Base-by-base conservation (phyloP, 192 early-diverging fungal species). In the Obelidium mucronatum region DNA sequence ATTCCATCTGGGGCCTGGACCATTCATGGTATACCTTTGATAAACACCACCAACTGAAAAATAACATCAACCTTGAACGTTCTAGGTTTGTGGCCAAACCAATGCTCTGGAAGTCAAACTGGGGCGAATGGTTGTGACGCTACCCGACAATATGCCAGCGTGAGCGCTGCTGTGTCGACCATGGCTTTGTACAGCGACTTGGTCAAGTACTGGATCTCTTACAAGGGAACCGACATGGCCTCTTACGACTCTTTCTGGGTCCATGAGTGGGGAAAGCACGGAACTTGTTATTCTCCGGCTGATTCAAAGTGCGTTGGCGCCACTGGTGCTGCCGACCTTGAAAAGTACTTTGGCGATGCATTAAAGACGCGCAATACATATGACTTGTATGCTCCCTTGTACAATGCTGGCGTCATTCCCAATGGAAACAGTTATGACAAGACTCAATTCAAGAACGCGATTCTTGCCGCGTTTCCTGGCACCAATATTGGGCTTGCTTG, bases 391-490 rank as follows among this genome's bases (percentile, higher is more conserved):
- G 22, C 70, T 15, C 5, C 70, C 8, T 37, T 73, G 22, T 58
- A 60, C 17, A 58, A 54, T 26, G 70, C 54, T 26, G 70, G 70
- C 3, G 37, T 73, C 36, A 60, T 51, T 30, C 89, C 89, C 19
- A 35, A 64, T 24, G 87, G 83, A 28, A 75, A 71, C 36, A 83
- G 31, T 19, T 86, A 85, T 65, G 80, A 80, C 61, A 64, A 59
- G 22, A 42, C 74, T 6, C 80, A 73, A 1, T 84, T 90, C 70
- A 75, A 77, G 22, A 56, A 68, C 22, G 87, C 87, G 17, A 73
- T 90, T 55, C 51, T 66, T 31, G 64, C 64, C 0, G 77, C 77
- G 1, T 85, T 84, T 44, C 70, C 70, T 2, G 70, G 70, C 4
- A 36, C 28, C 13, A 35, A 55, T 6, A 28, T 73, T 3, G 54